These are phyloP conservation scores for Kingdonia uniflora DNA, from an alignment of 164 flowering plant genomes.

Conservation along the genomic window DNA sequence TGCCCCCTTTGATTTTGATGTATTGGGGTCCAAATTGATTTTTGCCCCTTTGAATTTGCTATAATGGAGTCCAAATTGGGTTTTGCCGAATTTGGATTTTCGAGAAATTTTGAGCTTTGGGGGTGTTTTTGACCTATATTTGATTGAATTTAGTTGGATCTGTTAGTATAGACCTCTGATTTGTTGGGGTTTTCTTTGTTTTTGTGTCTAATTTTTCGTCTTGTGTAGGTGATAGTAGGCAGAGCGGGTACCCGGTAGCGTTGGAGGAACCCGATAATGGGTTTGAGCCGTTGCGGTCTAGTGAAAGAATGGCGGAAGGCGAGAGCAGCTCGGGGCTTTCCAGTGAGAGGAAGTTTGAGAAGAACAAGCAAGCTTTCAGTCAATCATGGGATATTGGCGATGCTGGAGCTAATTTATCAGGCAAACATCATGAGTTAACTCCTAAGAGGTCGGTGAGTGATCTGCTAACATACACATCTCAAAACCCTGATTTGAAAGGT, in stretches of 20 bases:
- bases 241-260: slow-evolving; percentile 60
- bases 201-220: slow-evolving; percentile 16
- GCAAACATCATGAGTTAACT: slow-evolving; percentile 25
- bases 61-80: neutral
- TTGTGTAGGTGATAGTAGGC: slow-evolving; percentile 82
- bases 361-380: slow-evolving; percentile 19
- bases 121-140: neutral
- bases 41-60: neutral
- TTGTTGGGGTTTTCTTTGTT: neutral
- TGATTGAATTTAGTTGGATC: neutral
- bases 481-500: slow-evolving; percentile 32
- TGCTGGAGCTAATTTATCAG: slow-evolving; percentile 21
- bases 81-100: neutral
- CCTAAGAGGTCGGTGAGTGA: slow-evolving; percentile 47
- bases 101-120: too few species aligned
- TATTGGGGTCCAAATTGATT: too few species aligned
- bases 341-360: slow-evolving; percentile 38
- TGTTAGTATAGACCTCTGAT: neutral
- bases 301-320: slow-evolving; percentile 50
- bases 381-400: slow-evolving; percentile 44
- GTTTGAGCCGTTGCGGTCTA: slow-evolving; percentile 32
- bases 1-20: neutral
- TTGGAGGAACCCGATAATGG: slow-evolving; percentile 55
- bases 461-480: slow-evolving; percentile 24
- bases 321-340: slow-evolving; percentile 31